Evolutionary conservation across 2,329 filamentous ascomycete species (phyloP).

Genomic region (Xylaria sp.): DNA sequence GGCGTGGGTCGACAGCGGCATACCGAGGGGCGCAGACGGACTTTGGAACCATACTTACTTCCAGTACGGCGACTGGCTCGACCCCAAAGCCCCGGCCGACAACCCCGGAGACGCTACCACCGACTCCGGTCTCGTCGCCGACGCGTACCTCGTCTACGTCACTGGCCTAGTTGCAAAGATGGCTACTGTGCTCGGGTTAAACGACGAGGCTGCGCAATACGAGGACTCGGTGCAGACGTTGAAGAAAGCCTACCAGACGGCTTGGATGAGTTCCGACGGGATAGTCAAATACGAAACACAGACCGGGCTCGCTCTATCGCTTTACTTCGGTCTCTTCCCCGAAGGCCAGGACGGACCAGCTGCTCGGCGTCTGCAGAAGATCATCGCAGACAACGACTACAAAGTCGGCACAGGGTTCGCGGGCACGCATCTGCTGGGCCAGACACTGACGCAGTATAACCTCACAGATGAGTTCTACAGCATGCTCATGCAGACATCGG

Average conservation of each 20-base stretch:
- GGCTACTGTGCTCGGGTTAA: conserved; percentile 48
- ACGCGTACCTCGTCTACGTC: conserved; percentile 59
- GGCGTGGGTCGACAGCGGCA: conserved; percentile 54
- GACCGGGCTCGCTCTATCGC: conserved; percentile 53
- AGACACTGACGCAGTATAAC: conserved; percentile 47
- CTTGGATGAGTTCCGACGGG: conserved; percentile 48
- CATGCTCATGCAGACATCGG: conserved; percentile 59
- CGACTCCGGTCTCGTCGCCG: conserved; percentile 54
- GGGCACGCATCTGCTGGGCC: conserved; percentile 54
- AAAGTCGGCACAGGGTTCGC: conserved; percentile 57
- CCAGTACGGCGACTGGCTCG: conserved; percentile 61
- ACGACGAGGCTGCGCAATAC: conserved; percentile 44
- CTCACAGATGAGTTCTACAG: conserved; percentile 54
- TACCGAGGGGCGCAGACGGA: conserved; percentile 49
- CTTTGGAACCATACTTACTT: conserved; percentile 54
- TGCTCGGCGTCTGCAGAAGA: conserved; percentile 45
- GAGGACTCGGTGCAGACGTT: conserved; percentile 37
- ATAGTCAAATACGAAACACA: conserved; percentile 53
- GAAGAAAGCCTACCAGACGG: conserved; percentile 46
- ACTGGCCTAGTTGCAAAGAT: conserved; percentile 53
- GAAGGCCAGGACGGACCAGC: conserved; percentile 41
- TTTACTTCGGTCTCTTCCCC: conserved; percentile 53
- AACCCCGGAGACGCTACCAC: conserved; percentile 54
- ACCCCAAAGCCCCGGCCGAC: conserved; percentile 56
- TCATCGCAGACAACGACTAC: conserved; percentile 50